Base-by-base conservation (phyloP, 1,284 basidiomycete genomes). In the Leccinum fallax region DNA sequence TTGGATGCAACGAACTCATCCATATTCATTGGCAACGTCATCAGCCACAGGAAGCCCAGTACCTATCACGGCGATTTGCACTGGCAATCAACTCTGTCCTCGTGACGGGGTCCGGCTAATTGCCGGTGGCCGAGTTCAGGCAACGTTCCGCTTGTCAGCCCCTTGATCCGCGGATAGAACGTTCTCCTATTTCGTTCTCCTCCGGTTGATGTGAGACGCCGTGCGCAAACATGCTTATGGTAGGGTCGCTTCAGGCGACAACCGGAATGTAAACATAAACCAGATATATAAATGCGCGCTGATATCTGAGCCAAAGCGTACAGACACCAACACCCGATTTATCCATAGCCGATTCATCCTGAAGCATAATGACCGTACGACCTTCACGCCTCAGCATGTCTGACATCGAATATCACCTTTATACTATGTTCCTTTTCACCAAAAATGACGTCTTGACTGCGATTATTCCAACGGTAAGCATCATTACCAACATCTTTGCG, bases 341-440 rank as follows among this genome's bases (percentile, higher is more conserved):
- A 46, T 19, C 11, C n/a, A 43, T 24, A 28, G 5, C 40, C 26
- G 5, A 21, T 51, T 40, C 28, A 30, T 24, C 26, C 16, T n/a
- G 8, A 38, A 40, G 19, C 10, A 65, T 53, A 30, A 67, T 69
- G 69, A 65, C 60, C 19, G 61, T 62, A 16, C 61, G 60, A 40
- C 36, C 19, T 53, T 57, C 57, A 9, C 9, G 13, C 2, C 24
- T 62, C 19, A n/a, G 5, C n/a, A 36, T 71, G 21, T 64, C 65
- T 52, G 57, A 63, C 16, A 63, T 74, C 26, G 28, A 24, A 55
- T 72, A 68, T 40, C 68, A 76, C 26, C 48, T 71, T 13, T 63
- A 67, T 15, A 79, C 77, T 2, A 58, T 78, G n/a, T 77, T 74
- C 53, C 72, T 81, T 15, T 82, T 82, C 65, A 80, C 76, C 1